Evolutionary conservation across 1,284 basidiomycete species (phyloP), one percentile per base, ranked within the genome.

Genomic region (Singerocomus inundabilis): DNA sequence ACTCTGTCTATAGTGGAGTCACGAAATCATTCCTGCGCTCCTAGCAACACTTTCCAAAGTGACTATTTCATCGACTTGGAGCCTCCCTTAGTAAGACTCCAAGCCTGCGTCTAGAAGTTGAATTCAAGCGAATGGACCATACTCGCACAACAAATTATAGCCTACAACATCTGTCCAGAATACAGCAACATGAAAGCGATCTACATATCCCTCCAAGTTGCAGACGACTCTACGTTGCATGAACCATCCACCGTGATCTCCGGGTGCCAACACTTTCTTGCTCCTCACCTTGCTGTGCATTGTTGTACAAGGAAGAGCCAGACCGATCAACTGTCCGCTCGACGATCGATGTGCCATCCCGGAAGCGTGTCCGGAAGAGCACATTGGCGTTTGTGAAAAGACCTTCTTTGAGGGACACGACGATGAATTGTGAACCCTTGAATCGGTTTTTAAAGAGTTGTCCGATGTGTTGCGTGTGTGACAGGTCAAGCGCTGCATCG

Each of bases 301-400:
- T 56, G 34, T 53, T 57, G 32, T 69, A 80, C 51, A 80, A 43
- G n/a, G 69, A 51, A 8, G 74, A 75, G 12, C 72, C 71, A 13
- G 82, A 82, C 55, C 85, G 69, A 57, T 85, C 80, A 8, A 74
- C 82, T 2, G 87, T 88, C 48, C 87, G 74, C 64, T 97, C 92
- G 31, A 97, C 93, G 41, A 96, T 78, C 44, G 87, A 91, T 5
- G 93, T 97, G 5, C 93, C 94, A 64, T 98, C 93, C 39, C 92
- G 77, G 76, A 98, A 97, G 52, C 88, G 78, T 26, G 96, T 92
- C 41, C 88, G 81, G 80, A 98, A 99, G 42, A 99, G 75, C 16
- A 98, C 95, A 61, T 98, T 99, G 25, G 96, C 97, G 63, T 99
- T 98, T 11, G 92, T 95, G 73, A 99, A 99, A 46, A 97, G 75